Evolutionary conservation across 2,329 filamentous ascomycete species (phyloP).

Genomic region (Xylariomycetidae sp.): DNA sequence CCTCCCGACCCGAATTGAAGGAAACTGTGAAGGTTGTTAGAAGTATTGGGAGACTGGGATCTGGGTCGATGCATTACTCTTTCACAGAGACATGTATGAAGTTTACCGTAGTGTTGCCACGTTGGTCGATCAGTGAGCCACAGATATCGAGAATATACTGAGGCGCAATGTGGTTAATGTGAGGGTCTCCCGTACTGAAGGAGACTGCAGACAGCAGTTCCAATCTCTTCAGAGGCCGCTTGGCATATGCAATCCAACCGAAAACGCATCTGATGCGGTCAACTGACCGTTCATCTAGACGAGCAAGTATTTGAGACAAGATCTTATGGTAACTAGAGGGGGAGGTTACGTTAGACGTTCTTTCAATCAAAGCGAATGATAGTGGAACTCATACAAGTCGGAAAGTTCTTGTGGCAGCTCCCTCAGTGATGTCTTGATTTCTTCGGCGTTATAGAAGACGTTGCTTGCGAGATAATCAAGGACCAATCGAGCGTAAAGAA

Average conservation of each 20-base stretch:
- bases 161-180: slow-evolving; percentile 11
- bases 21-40: slow-evolving; percentile 1
- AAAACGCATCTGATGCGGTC: slow-evolving; percentile 24
- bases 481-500: slow-evolving; percentile 31
- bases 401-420: slow-evolving; percentile 17
- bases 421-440: slow-evolving; percentile 20
- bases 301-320: slow-evolving; percentile 18
- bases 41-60: no score
- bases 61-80: slow-evolving; percentile 23
- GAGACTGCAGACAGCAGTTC: slow-evolving; percentile 31
- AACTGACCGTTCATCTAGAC: slow-evolving; percentile 22
- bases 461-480: slow-evolving; percentile 28
- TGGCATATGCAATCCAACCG: slow-evolving; percentile 33
- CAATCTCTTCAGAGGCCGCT: slow-evolving; percentile 26
- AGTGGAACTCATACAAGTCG: slow-evolving; percentile 17
- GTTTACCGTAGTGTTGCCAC: slow-evolving; percentile 15
- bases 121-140: slow-evolving; percentile 18
- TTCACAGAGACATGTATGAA: slow-evolving; percentile 26
- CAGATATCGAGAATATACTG: slow-evolving; percentile 20
- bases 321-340: slow-evolving; percentile 27
- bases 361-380: background rate
- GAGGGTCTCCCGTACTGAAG: slow-evolving; percentile 15
- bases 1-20: slow-evolving; percentile 4
- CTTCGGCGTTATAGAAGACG: slow-evolving; percentile 22
- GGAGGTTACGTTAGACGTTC: background rate